These are phyloP conservation scores for Verticillium albo-atrum DNA, from an alignment of 2,329 filamentous ascomycete genomes.

Conservation along the genomic window DNA sequence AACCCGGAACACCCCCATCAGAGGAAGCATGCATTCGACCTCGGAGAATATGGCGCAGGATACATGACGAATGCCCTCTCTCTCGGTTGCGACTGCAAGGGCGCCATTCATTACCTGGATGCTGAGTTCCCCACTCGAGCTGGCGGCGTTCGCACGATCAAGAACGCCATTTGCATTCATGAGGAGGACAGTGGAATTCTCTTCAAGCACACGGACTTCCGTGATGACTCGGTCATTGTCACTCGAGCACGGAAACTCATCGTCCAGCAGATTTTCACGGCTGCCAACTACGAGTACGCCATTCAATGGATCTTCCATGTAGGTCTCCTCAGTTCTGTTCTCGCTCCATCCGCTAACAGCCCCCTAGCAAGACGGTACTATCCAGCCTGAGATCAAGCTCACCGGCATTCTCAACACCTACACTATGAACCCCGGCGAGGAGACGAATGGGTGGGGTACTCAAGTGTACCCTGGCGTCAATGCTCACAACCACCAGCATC, in stretches of 20 bases:
- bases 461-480: slow-evolving; percentile 88
- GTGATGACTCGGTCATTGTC: slow-evolving; percentile 81
- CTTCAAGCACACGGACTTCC: slow-evolving; percentile 93
- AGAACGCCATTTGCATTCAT: slow-evolving; percentile 93
- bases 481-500: slow-evolving; percentile 92
- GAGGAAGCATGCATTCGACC: slow-evolving; percentile 75
- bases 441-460: slow-evolving; percentile 82
- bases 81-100: slow-evolving; percentile 82
- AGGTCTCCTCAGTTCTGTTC: slow-evolving; percentile 3
- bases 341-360: slow-evolving; percentile 1
- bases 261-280: slow-evolving; percentile 89
- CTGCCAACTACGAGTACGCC: slow-evolving; percentile 90
- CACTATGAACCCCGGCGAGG: slow-evolving; percentile 72
- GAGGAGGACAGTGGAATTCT: slow-evolving; percentile 89
- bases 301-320: slow-evolving; percentile 74
- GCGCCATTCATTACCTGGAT: slow-evolving; percentile 86
- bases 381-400: slow-evolving; percentile 87
- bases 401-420: slow-evolving; percentile 94
- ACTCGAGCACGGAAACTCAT: slow-evolving; percentile 83
- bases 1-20: slow-evolving; percentile 78
- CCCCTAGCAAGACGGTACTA: slow-evolving; percentile 71
- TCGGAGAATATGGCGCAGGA: slow-evolving; percentile 76
- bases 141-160: slow-evolving; percentile 74
- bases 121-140: slow-evolving; percentile 76
- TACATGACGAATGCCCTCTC: slow-evolving; percentile 79